Percentiles rank a stretch among this genome's conserved stretches.
phyloP scores from a whole-genome alignment of 257 asterid species.

The Forsythia suspensa region DNA sequence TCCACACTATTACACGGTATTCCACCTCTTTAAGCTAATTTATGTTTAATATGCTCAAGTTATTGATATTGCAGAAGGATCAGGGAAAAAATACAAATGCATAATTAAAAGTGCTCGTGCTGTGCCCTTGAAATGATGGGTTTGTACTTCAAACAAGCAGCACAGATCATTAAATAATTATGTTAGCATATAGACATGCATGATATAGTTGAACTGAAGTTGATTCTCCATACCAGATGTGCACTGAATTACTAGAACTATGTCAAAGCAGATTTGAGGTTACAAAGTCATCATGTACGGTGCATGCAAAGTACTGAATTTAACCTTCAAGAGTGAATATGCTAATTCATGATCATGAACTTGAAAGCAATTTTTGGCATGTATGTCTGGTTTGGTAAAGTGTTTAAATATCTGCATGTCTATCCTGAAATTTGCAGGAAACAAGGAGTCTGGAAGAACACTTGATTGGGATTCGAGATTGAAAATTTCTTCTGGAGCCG shows the following conservation, averaged over 20 bases:
- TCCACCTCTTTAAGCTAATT: background rate
- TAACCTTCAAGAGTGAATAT: background rate
- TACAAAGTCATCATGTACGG: background rate
- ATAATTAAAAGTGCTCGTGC: background rate
- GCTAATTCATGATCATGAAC: background rate
- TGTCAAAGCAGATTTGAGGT: background rate
- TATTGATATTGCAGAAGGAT: background rate
- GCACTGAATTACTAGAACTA: background rate
- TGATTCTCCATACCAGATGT: background rate
- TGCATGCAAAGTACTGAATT: background rate
- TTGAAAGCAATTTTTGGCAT: background rate
- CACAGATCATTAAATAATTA: background rate
- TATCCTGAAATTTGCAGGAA: slow-evolving; percentile 38
- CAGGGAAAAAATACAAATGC: background rate
- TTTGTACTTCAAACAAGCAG: background rate
- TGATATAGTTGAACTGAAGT: background rate
- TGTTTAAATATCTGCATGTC: background rate
- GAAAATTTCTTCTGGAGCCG: slow-evolving; percentile 57
- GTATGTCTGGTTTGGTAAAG: background rate
- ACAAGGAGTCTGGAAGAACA: slow-evolving; percentile 43
- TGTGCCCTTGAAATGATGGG: background rate
- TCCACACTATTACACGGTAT: slow-evolving; percentile 62
- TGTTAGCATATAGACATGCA: background rate
- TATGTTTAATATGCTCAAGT: background rate
- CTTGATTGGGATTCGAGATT: slow-evolving; percentile 72